Conservation (phyloP, 805 yeast genomes). For the Kodamaea kakaduensis region DNA sequence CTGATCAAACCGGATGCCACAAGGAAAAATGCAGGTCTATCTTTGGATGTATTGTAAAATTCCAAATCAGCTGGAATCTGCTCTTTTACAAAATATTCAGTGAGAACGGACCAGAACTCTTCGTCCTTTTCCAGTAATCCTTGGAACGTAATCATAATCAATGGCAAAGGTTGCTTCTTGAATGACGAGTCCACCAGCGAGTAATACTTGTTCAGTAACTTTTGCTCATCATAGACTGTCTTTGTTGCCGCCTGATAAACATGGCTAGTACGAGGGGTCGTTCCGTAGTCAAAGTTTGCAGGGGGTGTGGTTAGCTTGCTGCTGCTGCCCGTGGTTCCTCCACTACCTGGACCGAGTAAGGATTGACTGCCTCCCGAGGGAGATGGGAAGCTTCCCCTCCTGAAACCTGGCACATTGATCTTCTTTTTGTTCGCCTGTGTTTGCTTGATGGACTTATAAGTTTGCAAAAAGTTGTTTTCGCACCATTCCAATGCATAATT, state of each 20-base stretch:
- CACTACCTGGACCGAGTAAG: conserved; percentile 4
- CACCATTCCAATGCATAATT: conserved; percentile 95
- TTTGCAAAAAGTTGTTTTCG: conserved; percentile 79
- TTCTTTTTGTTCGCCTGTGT: conserved; percentile 16
- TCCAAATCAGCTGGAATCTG: conserved; percentile 42
- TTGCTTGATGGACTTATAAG: conserved; percentile 42
- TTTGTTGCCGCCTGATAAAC: conserved; percentile 50
- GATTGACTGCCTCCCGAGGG: conserved; percentile 1
- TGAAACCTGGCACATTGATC: conserved; percentile 12
- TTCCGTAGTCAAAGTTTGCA: conserved; percentile 27
- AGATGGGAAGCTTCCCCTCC: conserved; percentile 8
- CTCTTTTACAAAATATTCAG: conserved; percentile 49
- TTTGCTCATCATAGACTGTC: conserved; percentile 40
- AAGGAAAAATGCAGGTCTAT: conserved; percentile 51
- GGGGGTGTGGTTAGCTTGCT: conserved; percentile 13
- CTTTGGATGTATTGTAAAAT: conserved; percentile 43
- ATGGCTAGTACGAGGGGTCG: conserved; percentile 51
- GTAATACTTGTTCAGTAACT: conserved; percentile 45
- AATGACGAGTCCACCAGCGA: conserved; percentile 32
- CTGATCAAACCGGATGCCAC: conserved; percentile 48
- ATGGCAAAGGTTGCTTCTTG: conserved; percentile 55
- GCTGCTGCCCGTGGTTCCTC: conserved; percentile 7
- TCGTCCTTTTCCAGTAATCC: conserved; percentile 49
- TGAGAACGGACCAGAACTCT: conserved; percentile 61
- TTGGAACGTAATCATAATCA: conserved; percentile 60